phyloP scores from a whole-genome alignment of 345 rosid genomes.

The Gossypium arboreum region DNA sequence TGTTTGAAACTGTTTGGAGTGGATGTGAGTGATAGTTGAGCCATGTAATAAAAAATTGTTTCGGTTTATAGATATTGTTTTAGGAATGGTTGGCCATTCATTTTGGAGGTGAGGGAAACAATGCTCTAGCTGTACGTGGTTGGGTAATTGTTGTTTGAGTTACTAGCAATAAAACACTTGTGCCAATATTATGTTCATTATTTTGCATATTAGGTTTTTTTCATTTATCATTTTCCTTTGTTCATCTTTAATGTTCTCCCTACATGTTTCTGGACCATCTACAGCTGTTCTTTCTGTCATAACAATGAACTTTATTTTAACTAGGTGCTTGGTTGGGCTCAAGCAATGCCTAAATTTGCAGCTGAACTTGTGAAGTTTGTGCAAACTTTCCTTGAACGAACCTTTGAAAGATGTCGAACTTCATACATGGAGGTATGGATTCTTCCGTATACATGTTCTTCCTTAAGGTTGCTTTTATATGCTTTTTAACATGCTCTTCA shows the following conservation, averaged over 20 bases:
- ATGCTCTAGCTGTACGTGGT: no score
- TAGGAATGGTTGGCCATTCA: no score
- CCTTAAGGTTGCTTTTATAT: slow-evolving; percentile 5
- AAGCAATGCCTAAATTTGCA: slow-evolving; percentile 99
- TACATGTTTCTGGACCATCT: slow-evolving; percentile 12
- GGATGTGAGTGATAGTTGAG: no score
- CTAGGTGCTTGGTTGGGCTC: slow-evolving; percentile 99
- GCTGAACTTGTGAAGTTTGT: slow-evolving; percentile 85
- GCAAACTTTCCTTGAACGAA: slow-evolving; percentile 94
- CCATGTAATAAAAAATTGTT: no score
- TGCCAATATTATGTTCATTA: neutral
- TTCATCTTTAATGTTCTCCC: neutral
- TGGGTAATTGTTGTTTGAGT: no score
- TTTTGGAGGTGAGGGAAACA: no score
- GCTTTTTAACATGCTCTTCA: neutral
- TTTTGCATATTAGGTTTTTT: neutral
- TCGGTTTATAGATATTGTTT: no score
- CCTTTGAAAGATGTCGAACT: slow-evolving; percentile 96
- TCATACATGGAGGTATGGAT: slow-evolving; percentile 84
- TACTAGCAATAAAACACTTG: no score
- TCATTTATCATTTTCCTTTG: neutral
- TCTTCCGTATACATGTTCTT: slow-evolving; percentile 20
- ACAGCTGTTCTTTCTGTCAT: neutral
- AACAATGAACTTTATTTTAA: slow-evolving; percentile 7
- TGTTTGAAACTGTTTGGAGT: no score